Conservation (phyloP, 2,329 filamentous ascomycete genomes). For the Alternaria conjuncta region DNA sequence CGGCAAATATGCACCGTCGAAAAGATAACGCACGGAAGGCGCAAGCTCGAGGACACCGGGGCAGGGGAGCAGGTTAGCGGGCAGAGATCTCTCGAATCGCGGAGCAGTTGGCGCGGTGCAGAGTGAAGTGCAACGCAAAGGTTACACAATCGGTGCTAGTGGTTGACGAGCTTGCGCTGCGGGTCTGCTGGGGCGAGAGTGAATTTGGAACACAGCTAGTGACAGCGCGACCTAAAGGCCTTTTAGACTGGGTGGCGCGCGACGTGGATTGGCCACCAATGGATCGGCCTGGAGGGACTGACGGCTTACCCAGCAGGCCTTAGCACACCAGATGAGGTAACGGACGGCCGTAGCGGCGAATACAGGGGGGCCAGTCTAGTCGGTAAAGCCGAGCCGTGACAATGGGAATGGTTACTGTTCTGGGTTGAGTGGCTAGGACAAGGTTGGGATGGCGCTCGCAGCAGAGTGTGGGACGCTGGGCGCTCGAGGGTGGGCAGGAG, state of each 20-base stretch:
- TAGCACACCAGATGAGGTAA: conserved; percentile 49
- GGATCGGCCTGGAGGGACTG: conserved; percentile 28
- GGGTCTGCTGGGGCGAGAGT: conserved; percentile 31
- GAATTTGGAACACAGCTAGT: conserved; percentile 43
- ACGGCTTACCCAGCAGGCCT: conserved; percentile 40
- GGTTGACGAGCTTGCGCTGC: conserved; percentile 38
- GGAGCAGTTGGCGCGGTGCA: conserved; percentile 43
- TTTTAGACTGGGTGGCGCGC: conserved; percentile 42
- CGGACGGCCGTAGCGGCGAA: conserved; percentile 35
- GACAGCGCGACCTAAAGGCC: conserved; percentile 37
- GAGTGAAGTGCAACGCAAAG: conserved; percentile 42
- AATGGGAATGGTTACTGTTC: conserved; percentile 40
- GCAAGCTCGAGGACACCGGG: conserved; percentile 42
- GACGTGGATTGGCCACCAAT: conserved; percentile 47
- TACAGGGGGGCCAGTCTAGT: conserved; percentile 23
- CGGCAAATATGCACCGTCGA: conserved; percentile 50
- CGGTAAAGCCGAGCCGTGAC: conserved; percentile 46
- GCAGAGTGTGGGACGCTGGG: conserved; percentile 29
- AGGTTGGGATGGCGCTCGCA: conserved; percentile 32
- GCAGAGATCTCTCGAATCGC: conserved; percentile 42
- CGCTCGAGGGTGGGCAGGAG: conserved; percentile 20
- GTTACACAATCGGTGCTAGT: conserved; percentile 47
- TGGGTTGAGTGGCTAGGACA: conserved; percentile 33
- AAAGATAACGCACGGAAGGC: conserved; percentile 49
- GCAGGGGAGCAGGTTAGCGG: conserved; percentile 33